Evolutionary conservation across 2,329 filamentous ascomycete species (phyloP).

Genomic region (Nigrograna mackinnonii): DNA sequence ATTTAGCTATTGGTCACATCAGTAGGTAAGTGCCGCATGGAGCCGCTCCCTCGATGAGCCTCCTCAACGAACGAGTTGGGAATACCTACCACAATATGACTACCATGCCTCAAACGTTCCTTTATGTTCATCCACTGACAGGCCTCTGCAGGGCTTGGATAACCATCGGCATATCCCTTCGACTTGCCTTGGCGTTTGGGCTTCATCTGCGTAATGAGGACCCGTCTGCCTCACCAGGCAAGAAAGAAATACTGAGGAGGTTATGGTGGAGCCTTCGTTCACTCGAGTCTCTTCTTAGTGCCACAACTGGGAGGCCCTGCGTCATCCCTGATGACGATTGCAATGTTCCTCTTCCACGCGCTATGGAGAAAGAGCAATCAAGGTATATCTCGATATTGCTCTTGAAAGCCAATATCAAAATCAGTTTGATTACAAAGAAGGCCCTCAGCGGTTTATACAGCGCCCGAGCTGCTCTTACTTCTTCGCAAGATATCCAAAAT

Average conservation of each 20-base stretch:
- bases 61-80: too few relatives aligned
- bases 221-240: slow-evolving; percentile 15
- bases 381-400: slow-evolving; percentile 7
- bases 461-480: slow-evolving; percentile 23
- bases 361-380: neutral
- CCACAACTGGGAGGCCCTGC: too few relatives aligned
- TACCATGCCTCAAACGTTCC: neutral
- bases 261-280: too few relatives aligned
- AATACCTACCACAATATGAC: too few relatives aligned
- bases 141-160: slow-evolving; percentile 35
- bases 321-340: too few relatives aligned
- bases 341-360: too few relatives aligned
- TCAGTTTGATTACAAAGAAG: slow-evolving; percentile 36
- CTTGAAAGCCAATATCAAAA: slow-evolving; percentile 16
- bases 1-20: slow-evolving; percentile 43
- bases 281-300: too few relatives aligned
- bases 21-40: slow-evolving; percentile 35
- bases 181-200: slow-evolving; percentile 38
- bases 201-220: slow-evolving; percentile 40
- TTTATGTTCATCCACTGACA: slow-evolving; percentile 3
- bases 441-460: slow-evolving; percentile 37
- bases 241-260: slow-evolving; percentile 36
- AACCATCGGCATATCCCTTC: slow-evolving; percentile 36
- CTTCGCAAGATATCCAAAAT: slow-evolving; percentile 40
- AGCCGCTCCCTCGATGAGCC: too few relatives aligned